A percentile compares a stretch with the other conserved stretches of the same genome.
Conservation (phyloP, 805 yeast genomes). For the Wickerhamomyces pijperi region DNA sequence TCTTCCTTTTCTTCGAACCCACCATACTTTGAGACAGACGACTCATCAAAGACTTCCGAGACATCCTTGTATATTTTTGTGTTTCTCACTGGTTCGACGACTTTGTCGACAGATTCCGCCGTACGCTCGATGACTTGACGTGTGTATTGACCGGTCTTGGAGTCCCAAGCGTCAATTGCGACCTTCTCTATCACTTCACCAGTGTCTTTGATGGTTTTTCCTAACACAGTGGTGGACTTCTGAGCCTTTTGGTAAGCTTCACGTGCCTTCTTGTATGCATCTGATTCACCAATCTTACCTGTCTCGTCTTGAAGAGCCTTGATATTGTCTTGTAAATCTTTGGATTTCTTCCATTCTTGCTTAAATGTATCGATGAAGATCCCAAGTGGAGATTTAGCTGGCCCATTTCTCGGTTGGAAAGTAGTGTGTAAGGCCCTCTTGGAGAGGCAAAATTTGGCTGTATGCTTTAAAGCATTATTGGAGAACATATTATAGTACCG, state of each 20-base stretch:
- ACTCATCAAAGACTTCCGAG: slow-evolving; percentile 82
- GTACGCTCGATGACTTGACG: slow-evolving; percentile 73
- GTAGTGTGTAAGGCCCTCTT: slow-evolving; percentile 17
- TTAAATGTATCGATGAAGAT: slow-evolving; percentile 90
- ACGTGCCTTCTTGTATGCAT: slow-evolving; percentile 84
- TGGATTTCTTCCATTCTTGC: slow-evolving; percentile 81
- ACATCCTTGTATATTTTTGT: slow-evolving; percentile 86
- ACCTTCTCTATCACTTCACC: slow-evolving; percentile 90
- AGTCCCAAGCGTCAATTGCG: slow-evolving; percentile 92
- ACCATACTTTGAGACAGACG: slow-evolving; percentile 81
- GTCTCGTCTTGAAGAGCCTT: slow-evolving; percentile 94
- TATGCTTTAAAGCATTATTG: not conserved
- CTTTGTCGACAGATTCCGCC: slow-evolving; percentile 77
- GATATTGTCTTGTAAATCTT: slow-evolving; percentile 83
- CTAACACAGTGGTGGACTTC: slow-evolving; percentile 54
- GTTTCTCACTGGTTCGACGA: slow-evolving; percentile 85
- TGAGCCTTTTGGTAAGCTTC: slow-evolving; percentile 88
- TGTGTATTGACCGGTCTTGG: slow-evolving; percentile 84
- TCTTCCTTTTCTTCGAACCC: slow-evolving; percentile 81
- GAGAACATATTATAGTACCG: not conserved
- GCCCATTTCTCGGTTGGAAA: slow-evolving; percentile 9
- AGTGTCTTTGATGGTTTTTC: slow-evolving; percentile 71
- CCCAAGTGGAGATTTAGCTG: slow-evolving; percentile 69
- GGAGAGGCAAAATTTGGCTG: not conserved
- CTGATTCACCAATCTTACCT: slow-evolving; percentile 87